Conservation (phyloP, 495 filamentous ascomycete genomes). For the Aspergillus cristatus region DNA sequence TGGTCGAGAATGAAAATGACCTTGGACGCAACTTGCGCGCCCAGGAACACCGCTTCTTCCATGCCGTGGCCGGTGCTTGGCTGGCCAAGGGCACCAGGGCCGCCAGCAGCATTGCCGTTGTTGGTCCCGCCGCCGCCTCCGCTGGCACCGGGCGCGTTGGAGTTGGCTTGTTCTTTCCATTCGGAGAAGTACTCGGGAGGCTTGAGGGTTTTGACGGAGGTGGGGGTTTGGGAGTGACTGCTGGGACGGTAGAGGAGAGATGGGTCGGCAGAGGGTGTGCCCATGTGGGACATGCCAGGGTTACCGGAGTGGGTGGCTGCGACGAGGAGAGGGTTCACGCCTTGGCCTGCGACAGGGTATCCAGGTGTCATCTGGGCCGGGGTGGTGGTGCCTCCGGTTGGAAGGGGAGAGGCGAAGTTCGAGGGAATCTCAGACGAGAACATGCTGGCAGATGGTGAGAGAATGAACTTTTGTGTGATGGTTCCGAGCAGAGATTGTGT, state of each 20-base stretch:
- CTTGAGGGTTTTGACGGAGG: conserved; percentile 66
- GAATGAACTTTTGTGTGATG: conserved; percentile 70
- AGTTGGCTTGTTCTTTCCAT: conserved; percentile 71
- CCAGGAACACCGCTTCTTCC: conserved; percentile 73
- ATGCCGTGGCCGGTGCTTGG: conserved; percentile 27
- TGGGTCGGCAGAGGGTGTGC: conserved; percentile 20
- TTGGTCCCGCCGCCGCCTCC: conserved; percentile 16
- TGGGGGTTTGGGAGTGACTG: conserved; percentile 80
- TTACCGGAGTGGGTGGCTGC: conserved; percentile 76
- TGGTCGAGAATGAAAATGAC: conserved; percentile 66
- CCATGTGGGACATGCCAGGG: conserved; percentile 28
- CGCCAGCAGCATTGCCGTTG: conserved; percentile 9
- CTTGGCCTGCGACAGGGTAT: conserved; percentile 40
- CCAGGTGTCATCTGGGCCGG: conserved; percentile 48
- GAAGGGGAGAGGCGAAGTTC: conserved; percentile 77
- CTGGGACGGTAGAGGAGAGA: conserved; percentile 50
- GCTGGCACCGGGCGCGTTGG: conserved; percentile 29
- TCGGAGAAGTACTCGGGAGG: conserved; percentile 86
- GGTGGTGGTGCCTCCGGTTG: conserved; percentile 88
- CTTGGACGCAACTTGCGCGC: conserved; percentile 68
- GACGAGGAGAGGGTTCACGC: conserved; percentile 84
- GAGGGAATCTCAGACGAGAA: conserved; percentile 94
- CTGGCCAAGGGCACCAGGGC: conserved; percentile 9
- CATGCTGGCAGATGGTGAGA: conserved; percentile 88
- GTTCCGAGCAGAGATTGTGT: conserved; percentile 77